Conservation (phyloP, 192 early-diverging fungal species). For the Backusella westeae region DNA sequence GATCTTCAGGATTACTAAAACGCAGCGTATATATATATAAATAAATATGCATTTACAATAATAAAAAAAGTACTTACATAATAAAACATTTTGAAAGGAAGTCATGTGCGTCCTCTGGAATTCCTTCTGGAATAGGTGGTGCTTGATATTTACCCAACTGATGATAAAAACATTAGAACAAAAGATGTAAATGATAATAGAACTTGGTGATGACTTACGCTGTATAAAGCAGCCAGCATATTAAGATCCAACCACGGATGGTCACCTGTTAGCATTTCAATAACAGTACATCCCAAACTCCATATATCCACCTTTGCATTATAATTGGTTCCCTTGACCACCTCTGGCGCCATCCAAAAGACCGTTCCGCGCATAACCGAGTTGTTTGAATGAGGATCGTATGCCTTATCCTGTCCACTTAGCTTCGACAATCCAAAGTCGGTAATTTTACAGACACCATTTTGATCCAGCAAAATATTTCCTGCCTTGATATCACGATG, state of each 20-base stretch:
- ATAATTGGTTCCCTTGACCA: conserved; percentile 76
- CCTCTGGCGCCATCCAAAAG: conserved; percentile 97
- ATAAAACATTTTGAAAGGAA: conserved; percentile 79
- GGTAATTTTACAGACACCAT: conserved; percentile 91
- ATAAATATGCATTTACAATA: background rate
- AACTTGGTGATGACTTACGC: conserved; percentile 31
- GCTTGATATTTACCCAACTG: conserved; percentile 77
- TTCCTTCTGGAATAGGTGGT: conserved; percentile 76
- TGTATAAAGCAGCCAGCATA: conserved; percentile 54
- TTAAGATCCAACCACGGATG: conserved; percentile 68
- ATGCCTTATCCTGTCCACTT: conserved; percentile 47
- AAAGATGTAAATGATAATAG: background rate
- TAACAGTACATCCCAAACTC: conserved; percentile 80
- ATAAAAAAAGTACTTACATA: conserved; percentile 43
- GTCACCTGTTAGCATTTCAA: conserved; percentile 95
- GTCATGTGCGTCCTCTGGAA: conserved; percentile 64
- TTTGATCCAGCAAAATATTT: conserved; percentile 75
- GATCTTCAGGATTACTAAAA: conserved; percentile 58
- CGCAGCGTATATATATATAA: background rate
- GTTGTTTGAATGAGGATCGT: conserved; percentile 43
- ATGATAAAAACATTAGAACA: conserved; percentile 54
- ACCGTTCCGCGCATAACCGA: conserved; percentile 53
- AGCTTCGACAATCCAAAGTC: conserved; percentile 96
- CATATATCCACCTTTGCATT: conserved; percentile 95
- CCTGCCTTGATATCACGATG: conserved; percentile 85